phyloP scores from a whole-genome alignment of 352 stramenopile species.

The Phytophthora palmivora region DNA sequence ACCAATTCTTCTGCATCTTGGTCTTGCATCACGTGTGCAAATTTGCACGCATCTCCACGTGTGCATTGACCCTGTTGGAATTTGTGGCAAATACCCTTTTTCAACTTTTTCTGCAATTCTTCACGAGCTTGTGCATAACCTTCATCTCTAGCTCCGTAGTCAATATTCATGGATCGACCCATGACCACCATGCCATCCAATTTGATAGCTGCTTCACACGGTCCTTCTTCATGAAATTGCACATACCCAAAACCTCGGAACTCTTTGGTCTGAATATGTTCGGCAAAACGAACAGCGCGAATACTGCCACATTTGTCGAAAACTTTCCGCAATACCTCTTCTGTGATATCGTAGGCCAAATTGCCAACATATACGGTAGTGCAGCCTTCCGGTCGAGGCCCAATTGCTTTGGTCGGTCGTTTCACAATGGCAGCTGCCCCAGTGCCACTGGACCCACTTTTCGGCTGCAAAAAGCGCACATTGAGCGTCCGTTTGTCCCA shows the following conservation, averaged over 20 bases:
- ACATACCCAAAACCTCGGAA: conserved; percentile 91
- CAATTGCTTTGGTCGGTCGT: conserved; percentile 59
- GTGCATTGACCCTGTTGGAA: conserved; percentile 70
- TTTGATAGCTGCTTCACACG: conserved; percentile 87
- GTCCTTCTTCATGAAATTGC: conserved; percentile 92
- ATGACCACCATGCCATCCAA: conserved; percentile 86
- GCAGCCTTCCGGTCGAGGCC: conserved; percentile 83
- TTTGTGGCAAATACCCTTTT: conserved; percentile 81
- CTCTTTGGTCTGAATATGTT: conserved; percentile 88
- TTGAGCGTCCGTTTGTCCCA: conserved; percentile 86
- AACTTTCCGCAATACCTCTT: conserved; percentile 88
- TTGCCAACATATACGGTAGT: conserved; percentile 96
- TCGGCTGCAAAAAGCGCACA: conserved; percentile 86
- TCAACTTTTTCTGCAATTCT: conserved; percentile 75
- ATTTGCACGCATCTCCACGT: conserved; percentile 72
- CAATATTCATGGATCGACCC: conserved; percentile 83
- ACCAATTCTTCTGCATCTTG: conserved; percentile 63
- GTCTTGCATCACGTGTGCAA: conserved; percentile 71
- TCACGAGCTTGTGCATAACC: conserved; percentile 71
- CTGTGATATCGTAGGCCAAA: conserved; percentile 94
- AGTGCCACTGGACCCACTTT: conserved; percentile 30
- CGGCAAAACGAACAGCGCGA: conserved; percentile 82
- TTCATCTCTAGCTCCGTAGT: conserved; percentile 80
- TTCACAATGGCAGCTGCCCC: conserved; percentile 6
- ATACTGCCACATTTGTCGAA: conserved; percentile 81